Conservation (phyloP, 345 rosid species). For the Pugionium cornutum region DNA sequence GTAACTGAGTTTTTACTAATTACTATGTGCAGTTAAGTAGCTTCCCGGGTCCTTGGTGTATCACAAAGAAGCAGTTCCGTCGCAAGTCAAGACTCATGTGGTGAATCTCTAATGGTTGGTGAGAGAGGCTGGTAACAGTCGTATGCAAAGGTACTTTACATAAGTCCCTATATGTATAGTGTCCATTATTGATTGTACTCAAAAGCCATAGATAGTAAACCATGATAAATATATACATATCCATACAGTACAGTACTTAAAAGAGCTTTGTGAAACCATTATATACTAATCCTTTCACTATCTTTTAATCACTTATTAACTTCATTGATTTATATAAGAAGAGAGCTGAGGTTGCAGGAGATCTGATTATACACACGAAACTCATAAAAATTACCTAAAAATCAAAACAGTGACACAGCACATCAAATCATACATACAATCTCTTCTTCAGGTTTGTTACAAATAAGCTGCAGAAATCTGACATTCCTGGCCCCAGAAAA, state of each 20-base stretch:
- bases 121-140: background rate
- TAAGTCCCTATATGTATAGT: slow-evolving; percentile 15
- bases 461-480: background rate
- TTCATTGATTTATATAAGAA: slow-evolving; percentile 22
- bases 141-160: background rate
- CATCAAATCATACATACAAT: slow-evolving; percentile 31
- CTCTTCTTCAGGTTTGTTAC: slow-evolving; percentile 19
- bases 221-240: background rate
- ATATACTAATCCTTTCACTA: slow-evolving; percentile 12
- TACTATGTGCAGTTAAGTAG: slow-evolving; percentile 63
- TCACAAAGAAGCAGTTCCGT: slow-evolving; percentile 69
- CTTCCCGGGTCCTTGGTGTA: slow-evolving; percentile 80
- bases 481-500: slow-evolving; percentile 29
- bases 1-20: background rate
- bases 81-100: slow-evolving; percentile 61
- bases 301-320: background rate
- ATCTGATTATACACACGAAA: slow-evolving; percentile 9
- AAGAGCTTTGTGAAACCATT: background rate
- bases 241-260: background rate
- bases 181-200: slow-evolving; percentile 2
- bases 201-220: slow-evolving; percentile 17
- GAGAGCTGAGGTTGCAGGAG: background rate
- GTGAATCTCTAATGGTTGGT: slow-evolving; percentile 42
- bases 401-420: slow-evolving; percentile 28
- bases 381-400: slow-evolving; percentile 15